Percentiles rank a stretch among this genome's conserved stretches.
Conservation (phyloP, 805 yeast species). For the Scheffersomyces coipomensis region DNA sequence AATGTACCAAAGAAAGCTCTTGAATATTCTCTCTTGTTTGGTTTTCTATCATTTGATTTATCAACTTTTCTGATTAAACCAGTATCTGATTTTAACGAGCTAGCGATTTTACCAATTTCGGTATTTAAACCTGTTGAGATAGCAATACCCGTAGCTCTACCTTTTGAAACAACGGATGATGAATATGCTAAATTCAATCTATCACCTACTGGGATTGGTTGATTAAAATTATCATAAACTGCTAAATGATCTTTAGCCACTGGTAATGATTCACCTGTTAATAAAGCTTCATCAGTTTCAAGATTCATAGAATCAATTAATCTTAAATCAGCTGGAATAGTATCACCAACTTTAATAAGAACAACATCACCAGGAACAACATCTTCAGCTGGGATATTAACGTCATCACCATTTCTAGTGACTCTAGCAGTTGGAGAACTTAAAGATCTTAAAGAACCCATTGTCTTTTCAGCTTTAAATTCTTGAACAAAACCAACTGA, state of each 20-base stretch:
- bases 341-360: conserved; percentile 39
- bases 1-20: conserved; percentile 34
- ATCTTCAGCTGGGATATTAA: conserved; percentile 38
- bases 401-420: conserved; percentile 38
- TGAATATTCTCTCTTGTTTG: conserved; percentile 34
- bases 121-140: conserved; percentile 37
- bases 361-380: conserved; percentile 46
- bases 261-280: conserved; percentile 41
- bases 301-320: conserved; percentile 32
- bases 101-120: conserved; percentile 42
- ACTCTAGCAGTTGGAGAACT: conserved; percentile 48
- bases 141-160: conserved; percentile 41
- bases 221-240: conserved; percentile 36
- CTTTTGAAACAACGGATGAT: conserved; percentile 40
- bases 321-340: conserved; percentile 44
- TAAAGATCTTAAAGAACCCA: conserved; percentile 47
- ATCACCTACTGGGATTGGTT: conserved; percentile 36
- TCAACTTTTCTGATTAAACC: conserved; percentile 27
- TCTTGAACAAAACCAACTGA: conserved; percentile 52
- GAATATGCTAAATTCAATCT: conserved; percentile 32
- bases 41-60: conserved; percentile 36
- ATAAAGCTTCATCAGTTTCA: conserved; percentile 43
- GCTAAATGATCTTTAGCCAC: conserved; percentile 29
- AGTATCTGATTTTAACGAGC: conserved; percentile 23
- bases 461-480: conserved; percentile 49